Base-by-base conservation (phyloP, 1,139 yeast genomes). In the Geotrichum klebahnii region DNA sequence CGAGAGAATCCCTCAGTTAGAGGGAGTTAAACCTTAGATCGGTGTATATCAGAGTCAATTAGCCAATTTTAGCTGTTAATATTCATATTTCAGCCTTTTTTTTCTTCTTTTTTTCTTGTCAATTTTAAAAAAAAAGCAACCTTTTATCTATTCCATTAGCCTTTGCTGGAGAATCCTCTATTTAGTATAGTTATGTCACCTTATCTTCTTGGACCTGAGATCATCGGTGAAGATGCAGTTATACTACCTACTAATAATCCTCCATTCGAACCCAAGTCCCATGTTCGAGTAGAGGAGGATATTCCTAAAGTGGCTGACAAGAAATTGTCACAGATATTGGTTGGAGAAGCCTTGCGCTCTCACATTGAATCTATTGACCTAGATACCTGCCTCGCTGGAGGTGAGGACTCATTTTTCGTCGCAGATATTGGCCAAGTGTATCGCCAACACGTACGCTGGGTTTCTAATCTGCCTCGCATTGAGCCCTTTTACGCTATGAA, bases 401-500 rank as follows among this genome's bases (percentile, higher is more conserved):
- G 81, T 35, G 95, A 87, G 65, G 85, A 85, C 62, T 81, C 97
- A 10, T 90, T 92, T 66, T 90, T 84, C 63, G 88, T 92, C 40
- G 88, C 94, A 59, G 96, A 92, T 69, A 67, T 88, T 55, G 88
- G 87, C 26, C 82, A 84, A 61, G 77, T 92, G 35, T 73, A 73
- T 54, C 75, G 82, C 54, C 76, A 89, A 51, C 76, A 76, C 56
- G 56, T 67, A 19, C 71, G 78, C 43, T 92, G 97, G 97, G 64
- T 65, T 29, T 51, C 60, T 17, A 67, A 72, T 37, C 74, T 92
- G 63, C 96, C 97, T 16, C 74, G 81, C 50, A 82, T 92, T 42
- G 78, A 78, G 51, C 96, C 97, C 29, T 82, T 76, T 67, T 92
- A 89, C 68, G 97, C 98, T 23, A 94, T 92, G 60, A 92, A 92